Evolutionary conservation across 768 basidiomycete species (phyloP).

Genomic region (Boletales sp.): DNA sequence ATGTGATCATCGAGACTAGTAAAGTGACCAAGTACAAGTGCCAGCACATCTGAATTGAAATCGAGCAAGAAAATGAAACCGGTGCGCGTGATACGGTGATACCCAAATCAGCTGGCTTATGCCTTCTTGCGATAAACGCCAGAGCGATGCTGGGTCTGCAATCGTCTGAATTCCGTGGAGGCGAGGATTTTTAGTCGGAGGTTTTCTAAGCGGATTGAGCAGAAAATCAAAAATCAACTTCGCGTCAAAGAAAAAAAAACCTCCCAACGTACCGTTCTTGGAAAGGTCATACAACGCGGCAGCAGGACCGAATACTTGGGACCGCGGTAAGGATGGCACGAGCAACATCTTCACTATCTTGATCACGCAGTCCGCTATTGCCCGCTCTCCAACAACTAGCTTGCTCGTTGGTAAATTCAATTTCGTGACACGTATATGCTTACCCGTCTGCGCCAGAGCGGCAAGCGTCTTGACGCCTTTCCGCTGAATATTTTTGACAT

Average conservation of each 20-base stretch:
- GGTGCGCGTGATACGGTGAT: too few relatives aligned
- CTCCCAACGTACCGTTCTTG: constrained; percentile 1
- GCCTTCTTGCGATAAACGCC: too few relatives aligned
- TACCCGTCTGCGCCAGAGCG: constrained; percentile 5
- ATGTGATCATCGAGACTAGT: too few relatives aligned
- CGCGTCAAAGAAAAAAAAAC: neutral
- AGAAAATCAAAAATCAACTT: neutral
- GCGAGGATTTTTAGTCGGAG: neutral
- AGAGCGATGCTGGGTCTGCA: neutral
- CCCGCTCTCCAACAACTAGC: neutral
- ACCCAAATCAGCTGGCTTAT: too few relatives aligned
- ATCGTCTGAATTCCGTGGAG: neutral
- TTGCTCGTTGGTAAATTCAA: too few relatives aligned
- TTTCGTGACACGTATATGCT: neutral
- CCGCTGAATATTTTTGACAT: neutral
- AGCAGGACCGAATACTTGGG: neutral
- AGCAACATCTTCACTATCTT: constrained; percentile 5
- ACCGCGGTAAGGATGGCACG: neutral
- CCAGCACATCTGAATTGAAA: too few relatives aligned
- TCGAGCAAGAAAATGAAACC: too few relatives aligned
- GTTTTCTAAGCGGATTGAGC: neutral
- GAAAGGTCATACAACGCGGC: constrained; percentile 2
- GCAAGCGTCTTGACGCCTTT: constrained; percentile 2
- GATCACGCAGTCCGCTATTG: neutral
- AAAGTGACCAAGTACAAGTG: too few relatives aligned